These are phyloP conservation scores for Colletotrichum sp. DNA, from an alignment of 2,329 filamentous ascomycete genomes.

Conservation along the genomic window DNA sequence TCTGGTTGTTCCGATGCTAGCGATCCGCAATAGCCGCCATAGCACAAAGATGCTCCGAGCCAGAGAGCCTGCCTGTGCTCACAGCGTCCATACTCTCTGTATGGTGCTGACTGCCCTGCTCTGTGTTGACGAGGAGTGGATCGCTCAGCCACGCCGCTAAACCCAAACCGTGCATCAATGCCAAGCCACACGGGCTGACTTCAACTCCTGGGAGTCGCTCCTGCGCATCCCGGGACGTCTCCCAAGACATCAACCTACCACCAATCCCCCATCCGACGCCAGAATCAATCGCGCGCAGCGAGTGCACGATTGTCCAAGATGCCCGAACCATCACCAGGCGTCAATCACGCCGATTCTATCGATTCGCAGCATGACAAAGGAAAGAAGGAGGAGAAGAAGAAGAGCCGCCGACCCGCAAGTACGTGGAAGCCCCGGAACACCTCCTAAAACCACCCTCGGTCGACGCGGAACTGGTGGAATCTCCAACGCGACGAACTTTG, in stretches of 20 bases:
- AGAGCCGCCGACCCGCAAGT: constrained; percentile 93
- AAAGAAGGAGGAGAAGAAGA: constrained; percentile 75
- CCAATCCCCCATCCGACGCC: not conserved
- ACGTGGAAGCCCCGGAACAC: constrained; percentile 42
- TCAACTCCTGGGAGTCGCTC: not conserved
- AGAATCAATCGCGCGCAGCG: constrained; percentile 10
- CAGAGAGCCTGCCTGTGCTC: not conserved
- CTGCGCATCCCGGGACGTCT: not conserved
- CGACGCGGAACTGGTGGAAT: constrained; percentile 6
- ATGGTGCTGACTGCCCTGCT: not conserved
- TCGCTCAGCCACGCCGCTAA: constrained; percentile 19
- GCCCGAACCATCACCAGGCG: constrained; percentile 51
- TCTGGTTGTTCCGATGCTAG: not conserved
- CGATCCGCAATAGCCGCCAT: not conserved
- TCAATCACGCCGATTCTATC: constrained; percentile 58
- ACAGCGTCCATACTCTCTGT: not conserved
- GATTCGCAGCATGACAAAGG: constrained; percentile 57
- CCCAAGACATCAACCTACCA: not conserved
- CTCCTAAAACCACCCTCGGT: not conserved
- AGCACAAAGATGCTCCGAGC: not conserved
- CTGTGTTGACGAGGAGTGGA: not conserved
- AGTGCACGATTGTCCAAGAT: constrained; percentile 37
- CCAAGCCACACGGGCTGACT: constrained; percentile 21
- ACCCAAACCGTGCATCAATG: not conserved
- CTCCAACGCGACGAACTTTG: not conserved